phyloP scores from a whole-genome alignment of 257 asterid species.

The Nicotiana tomentosiformis region DNA sequence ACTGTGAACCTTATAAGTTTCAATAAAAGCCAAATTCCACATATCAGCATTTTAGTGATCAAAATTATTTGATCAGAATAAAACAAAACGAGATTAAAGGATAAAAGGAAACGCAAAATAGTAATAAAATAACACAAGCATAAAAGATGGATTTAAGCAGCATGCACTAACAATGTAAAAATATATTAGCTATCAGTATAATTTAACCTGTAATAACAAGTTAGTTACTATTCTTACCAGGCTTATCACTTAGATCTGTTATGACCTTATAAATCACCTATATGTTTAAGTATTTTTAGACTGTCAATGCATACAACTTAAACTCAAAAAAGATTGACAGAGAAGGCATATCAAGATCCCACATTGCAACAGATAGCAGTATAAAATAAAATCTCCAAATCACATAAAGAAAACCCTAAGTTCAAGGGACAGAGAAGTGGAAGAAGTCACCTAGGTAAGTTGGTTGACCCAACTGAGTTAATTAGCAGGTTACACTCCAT shows the following conservation, averaged over 20 bases:
- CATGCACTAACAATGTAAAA: background rate
- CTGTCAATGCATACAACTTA: background rate
- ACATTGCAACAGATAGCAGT: background rate
- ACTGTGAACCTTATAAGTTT: slow-evolving; percentile 28
- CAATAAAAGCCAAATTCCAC: slow-evolving; percentile 2
- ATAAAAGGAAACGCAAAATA: background rate
- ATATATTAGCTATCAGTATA: background rate
- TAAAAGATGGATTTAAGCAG: background rate
- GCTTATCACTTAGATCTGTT: background rate
- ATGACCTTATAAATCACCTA: background rate
- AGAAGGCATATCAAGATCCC: background rate
- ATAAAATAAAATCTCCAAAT: background rate
- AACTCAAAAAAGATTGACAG: background rate
- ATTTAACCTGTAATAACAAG: background rate
- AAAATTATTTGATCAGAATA: slow-evolving; percentile 10
- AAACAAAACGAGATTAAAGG: background rate
- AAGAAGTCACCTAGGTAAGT: slow-evolving; percentile 35
- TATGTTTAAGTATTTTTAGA: background rate
- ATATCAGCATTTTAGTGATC: slow-evolving; percentile 11
- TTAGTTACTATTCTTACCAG: background rate
- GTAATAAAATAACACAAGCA: background rate
- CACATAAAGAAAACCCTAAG: background rate
- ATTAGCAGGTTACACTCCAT: slow-evolving; percentile 42
- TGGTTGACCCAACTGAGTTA: slow-evolving; percentile 24
- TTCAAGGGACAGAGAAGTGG: background rate